Evolutionary conservation across 225 moss, liverwort and hornwort species (phyloP).

Genomic region (Pleurozium schreberi): DNA sequence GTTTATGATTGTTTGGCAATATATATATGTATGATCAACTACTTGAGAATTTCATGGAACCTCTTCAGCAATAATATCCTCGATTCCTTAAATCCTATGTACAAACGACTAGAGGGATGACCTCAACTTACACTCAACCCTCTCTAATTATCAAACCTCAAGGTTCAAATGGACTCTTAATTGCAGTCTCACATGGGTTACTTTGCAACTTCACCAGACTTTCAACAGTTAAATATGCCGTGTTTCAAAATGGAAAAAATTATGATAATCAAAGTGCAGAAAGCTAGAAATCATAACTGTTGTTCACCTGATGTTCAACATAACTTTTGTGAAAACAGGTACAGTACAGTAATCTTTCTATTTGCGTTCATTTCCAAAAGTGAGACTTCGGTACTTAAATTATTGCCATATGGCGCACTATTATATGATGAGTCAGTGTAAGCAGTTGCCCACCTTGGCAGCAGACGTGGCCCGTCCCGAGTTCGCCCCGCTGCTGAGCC

Average conservation of each 20-base stretch:
- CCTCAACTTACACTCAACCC: background rate
- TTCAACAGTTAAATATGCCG: background rate
- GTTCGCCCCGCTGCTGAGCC: constrained; percentile 88
- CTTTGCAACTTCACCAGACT: background rate
- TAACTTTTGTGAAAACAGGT: background rate
- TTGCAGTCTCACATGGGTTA: background rate
- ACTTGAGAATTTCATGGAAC: background rate
- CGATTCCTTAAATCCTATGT: background rate
- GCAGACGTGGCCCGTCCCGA: constrained; percentile 93
- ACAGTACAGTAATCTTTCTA: background rate
- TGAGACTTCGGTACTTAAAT: background rate
- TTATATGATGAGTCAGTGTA: too few species aligned
- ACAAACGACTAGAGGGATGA: background rate
- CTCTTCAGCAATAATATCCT: background rate
- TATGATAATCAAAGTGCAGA: background rate
- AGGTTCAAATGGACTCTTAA: background rate
- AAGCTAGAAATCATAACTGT: background rate
- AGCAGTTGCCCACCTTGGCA: constrained; percentile 36
- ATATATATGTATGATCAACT: background rate
- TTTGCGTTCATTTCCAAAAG: background rate
- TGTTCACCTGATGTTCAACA: background rate
- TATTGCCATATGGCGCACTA: background rate
- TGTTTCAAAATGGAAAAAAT: background rate
- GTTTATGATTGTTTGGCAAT: background rate
- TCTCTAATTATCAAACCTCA: background rate